These are phyloP conservation scores for Dactylellina drechsleri DNA, from an alignment of 2,329 filamentous ascomycete species.

Conservation along the genomic window DNA sequence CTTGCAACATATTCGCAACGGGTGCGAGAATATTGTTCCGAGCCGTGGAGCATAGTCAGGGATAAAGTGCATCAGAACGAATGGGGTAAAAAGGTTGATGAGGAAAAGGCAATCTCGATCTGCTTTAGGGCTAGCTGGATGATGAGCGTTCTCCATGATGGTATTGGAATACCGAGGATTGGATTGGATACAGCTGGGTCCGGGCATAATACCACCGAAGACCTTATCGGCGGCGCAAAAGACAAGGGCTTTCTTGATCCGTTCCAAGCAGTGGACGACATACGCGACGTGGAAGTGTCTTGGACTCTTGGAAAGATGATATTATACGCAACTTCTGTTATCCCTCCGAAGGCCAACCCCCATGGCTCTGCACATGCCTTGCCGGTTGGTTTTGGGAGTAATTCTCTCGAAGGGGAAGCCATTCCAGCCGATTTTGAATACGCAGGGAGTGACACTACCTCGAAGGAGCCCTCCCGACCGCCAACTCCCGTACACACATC, in stretches of 20 bases:
- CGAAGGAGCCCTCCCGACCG: conserved; percentile 20
- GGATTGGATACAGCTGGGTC: conserved; percentile 75
- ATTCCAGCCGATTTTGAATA: conserved; percentile 83
- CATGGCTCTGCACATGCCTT: conserved; percentile 65
- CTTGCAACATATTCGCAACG: conserved; percentile 87
- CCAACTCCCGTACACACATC: conserved; percentile 4
- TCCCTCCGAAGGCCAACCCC: conserved; percentile 68
- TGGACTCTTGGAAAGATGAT: conserved; percentile 98
- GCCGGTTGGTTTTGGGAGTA: conserved; percentile 93
- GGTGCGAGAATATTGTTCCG: conserved; percentile 84
- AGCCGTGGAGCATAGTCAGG: conserved; percentile 81
- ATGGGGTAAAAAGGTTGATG: conserved; percentile 79
- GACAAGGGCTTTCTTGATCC: conserved; percentile 80
- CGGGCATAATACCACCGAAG: conserved; percentile 77
- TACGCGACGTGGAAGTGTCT: conserved; percentile 89
- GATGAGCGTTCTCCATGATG: conserved; percentile 94
- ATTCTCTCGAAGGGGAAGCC: conserved; percentile 66
- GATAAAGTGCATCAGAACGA: conserved; percentile 72
- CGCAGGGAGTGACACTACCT: conserved; percentile 64
- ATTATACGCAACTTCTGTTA: conserved; percentile 88
- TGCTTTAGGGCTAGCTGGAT: conserved; percentile 99
- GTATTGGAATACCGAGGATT: conserved; percentile 89
- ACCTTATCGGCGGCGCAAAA: conserved; percentile 74
- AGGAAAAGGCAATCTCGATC: conserved; percentile 80
- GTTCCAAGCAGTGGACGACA: conserved; percentile 92